Base-by-base conservation (phyloP, 768 basidiomycete species). In the Suillus placidus region DNA sequence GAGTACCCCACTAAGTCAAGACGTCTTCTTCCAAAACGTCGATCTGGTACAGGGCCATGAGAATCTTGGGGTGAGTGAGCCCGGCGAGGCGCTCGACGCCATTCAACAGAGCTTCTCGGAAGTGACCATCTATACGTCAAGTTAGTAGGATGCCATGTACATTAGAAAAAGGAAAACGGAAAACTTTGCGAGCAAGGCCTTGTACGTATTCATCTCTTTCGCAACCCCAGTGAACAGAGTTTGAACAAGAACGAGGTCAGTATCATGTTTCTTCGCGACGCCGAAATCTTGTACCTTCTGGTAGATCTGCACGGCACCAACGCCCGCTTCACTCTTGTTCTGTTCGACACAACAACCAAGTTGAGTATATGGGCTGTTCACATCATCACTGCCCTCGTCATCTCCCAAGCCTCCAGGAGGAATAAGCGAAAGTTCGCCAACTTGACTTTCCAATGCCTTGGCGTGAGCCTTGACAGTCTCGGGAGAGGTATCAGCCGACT, bases 1-100 rank as follows among this genome's bases (percentile, higher is more conserved):
- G 95, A 5, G 94, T 97, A 10, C 95, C 95, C 97, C 95, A 98
- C 68, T 95, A 88, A 12, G 83, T 88, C 60, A 96, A 82, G 8
- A 97, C 84, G 32, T 94, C 94, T 76, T 99, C 97, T 7, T 97
- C 95, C 61, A 99, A 80, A 16, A 98, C 81, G 71, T 99, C 97
- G 51, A 81, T 85, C 77, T 99, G 95, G 77, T 98, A 99, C 71
- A 97, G 85, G 18, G 78, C 87, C 95, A 99, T 97, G 67, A 99
- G 84, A 70, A 97, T 88, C 78, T 97, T 97, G 12, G 93, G 91
- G 70, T 93, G 79, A 26, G 84, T 77, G 65, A 93, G 79, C 56
- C 94, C 96, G 61, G 92, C 87, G 65, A 89, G 82, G n/a, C 93
- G 90, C 75, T 99, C 97, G 57, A 99, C 80, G 61, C 97, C 97